Evolutionary conservation across 345 rosid genomes (phyloP).

Genomic region (Eucalyptus erythrocorys): DNA sequence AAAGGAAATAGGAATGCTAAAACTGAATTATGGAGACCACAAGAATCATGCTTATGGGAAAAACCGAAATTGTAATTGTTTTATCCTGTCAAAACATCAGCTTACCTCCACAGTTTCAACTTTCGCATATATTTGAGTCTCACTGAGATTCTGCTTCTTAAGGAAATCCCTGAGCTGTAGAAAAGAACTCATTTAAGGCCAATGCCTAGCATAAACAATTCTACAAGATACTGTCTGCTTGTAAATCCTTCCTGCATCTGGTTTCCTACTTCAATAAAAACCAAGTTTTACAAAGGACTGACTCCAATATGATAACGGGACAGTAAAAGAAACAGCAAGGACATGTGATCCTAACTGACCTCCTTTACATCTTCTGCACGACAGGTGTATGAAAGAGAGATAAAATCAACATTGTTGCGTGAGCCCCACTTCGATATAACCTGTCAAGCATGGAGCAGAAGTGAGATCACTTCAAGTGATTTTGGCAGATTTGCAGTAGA

Average conservation of each 20-base stretch:
- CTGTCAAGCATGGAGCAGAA: neutral
- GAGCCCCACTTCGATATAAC: conserved; percentile 17
- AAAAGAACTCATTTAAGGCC: neutral
- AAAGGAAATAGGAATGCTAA: neutral
- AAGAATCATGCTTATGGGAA: neutral
- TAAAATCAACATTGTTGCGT: conserved; percentile 8
- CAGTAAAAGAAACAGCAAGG: neutral
- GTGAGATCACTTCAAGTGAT: neutral
- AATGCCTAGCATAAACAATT: neutral
- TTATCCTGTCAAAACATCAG: neutral
- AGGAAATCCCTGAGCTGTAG: conserved; percentile 18
- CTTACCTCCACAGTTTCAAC: conserved; percentile 23
- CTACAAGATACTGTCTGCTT: neutral
- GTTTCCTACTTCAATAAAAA: neutral
- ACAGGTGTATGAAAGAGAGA: conserved; percentile 19
- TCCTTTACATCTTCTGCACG: conserved; percentile 13
- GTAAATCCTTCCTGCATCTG: neutral
- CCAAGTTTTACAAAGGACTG: neutral
- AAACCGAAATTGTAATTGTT: neutral
- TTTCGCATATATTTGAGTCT: conserved; percentile 20
- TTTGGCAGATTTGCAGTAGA: neutral
- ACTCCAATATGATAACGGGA: neutral
- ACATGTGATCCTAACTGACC: neutral
- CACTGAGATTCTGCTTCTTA: conserved; percentile 1
- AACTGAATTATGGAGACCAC: neutral